These are phyloP conservation scores for Calonectria hawksworthii DNA, from an alignment of 2,329 filamentous ascomycete species.

Conservation along the genomic window DNA sequence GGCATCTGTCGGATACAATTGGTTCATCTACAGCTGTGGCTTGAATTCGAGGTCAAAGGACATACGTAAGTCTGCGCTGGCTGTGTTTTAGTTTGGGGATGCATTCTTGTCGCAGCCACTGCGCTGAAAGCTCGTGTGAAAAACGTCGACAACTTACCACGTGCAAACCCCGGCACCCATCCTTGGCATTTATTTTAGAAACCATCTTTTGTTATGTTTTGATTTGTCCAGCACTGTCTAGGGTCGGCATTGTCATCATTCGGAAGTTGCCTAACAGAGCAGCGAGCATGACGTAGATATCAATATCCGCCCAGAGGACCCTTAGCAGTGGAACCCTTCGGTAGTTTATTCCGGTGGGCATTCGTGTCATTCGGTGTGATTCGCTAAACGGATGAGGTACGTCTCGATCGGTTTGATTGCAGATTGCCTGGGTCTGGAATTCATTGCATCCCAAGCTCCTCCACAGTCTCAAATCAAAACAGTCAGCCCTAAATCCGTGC, in stretches of 20 bases:
- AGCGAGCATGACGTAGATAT: neutral
- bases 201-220: neutral
- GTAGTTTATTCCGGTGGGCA: neutral
- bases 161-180: neutral
- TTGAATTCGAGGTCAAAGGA: neutral
- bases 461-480: neutral
- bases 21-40: neutral
- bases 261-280: neutral
- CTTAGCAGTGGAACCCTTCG: neutral
- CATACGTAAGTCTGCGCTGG: neutral
- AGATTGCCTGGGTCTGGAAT: neutral
- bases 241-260: neutral
- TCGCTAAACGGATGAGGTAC: neutral
- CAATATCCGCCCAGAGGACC: neutral
- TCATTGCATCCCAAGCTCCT: neutral
- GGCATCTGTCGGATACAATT: neutral
- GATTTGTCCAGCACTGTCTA: neutral
- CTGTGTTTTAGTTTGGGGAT: constrained; percentile 14
- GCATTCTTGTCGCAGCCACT: neutral
- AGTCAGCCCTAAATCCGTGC: neutral
- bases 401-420: neutral
- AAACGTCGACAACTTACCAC: neutral
- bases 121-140: neutral
- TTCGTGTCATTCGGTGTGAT: neutral
- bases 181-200: neutral